Evolutionary conservation across 208 protist species (phyloP).

Genomic region (Sergeia podlipaevii): DNA sequence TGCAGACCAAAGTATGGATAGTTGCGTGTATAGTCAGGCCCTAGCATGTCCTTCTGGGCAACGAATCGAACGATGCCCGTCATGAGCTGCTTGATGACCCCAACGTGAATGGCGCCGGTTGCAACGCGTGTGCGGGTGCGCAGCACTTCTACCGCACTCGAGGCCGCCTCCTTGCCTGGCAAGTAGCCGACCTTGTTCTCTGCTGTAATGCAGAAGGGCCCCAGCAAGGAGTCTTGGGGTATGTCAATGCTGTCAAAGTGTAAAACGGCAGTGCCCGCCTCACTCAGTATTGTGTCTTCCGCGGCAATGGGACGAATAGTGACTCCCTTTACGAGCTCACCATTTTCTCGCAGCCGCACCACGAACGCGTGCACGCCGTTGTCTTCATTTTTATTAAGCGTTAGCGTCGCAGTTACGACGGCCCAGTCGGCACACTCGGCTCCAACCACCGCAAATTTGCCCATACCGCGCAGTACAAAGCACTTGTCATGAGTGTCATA

Average conservation of each 20-base stretch:
- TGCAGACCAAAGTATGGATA: slow-evolving; percentile 84
- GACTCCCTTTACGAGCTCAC: slow-evolving; percentile 36
- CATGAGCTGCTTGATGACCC: slow-evolving; percentile 56
- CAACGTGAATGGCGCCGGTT: slow-evolving; percentile 66
- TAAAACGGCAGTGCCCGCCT: slow-evolving; percentile 55
- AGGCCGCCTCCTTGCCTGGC: slow-evolving; percentile 23
- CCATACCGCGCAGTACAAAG: slow-evolving; percentile 77
- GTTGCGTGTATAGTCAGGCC: slow-evolving; percentile 66
- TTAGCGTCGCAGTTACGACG: slow-evolving; percentile 78
- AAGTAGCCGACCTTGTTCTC: slow-evolving; percentile 37
- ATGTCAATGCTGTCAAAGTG: slow-evolving; percentile 78
- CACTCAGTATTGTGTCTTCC: slow-evolving; percentile 40
- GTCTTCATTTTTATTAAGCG: slow-evolving; percentile 72
- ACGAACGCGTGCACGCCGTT: slow-evolving; percentile 72
- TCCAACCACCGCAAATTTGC: slow-evolving; percentile 80
- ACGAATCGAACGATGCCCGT: slow-evolving; percentile 57
- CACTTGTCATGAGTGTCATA: slow-evolving; percentile 71
- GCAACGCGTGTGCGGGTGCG: slow-evolving; percentile 59
- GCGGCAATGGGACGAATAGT: slow-evolving; percentile 40
- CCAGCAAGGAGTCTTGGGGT: slow-evolving; percentile 45
- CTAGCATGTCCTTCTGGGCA: slow-evolving; percentile 64
- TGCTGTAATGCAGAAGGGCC: slow-evolving; percentile 52
- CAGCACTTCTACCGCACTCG: slow-evolving; percentile 48
- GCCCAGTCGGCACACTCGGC: slow-evolving; percentile 75
- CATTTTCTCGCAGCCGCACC: slow-evolving; percentile 59